These are phyloP conservation scores for Leucocoprinus birnbaumii DNA, from an alignment of 768 basidiomycete species.

Conservation along the genomic window DNA sequence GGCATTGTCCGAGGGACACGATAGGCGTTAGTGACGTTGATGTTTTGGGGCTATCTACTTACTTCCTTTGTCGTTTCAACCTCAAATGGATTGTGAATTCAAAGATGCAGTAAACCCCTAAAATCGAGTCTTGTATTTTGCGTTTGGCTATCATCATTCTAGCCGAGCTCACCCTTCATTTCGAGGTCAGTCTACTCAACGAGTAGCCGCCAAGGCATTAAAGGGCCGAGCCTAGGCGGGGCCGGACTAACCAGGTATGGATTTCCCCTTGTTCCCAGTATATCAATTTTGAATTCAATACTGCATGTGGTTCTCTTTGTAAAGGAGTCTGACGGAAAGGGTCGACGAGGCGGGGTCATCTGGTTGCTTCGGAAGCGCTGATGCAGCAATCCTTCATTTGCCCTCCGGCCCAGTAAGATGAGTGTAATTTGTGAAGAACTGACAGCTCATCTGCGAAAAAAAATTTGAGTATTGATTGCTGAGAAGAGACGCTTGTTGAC, in stretches of 20 bases:
- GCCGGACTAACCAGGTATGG: background rate
- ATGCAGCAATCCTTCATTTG: background rate
- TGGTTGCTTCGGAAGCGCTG: background rate
- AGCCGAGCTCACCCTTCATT: background rate
- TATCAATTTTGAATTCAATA: background rate
- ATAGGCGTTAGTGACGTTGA: background rate
- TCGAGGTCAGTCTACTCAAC: background rate
- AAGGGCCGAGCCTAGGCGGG: background rate
- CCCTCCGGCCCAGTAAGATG: background rate
- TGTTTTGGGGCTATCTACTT: background rate
- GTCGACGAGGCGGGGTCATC: background rate
- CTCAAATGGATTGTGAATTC: background rate
- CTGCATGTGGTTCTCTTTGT: background rate
- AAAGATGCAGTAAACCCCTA: background rate
- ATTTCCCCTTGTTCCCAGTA: background rate
- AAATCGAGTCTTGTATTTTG: background rate
- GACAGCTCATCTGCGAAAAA: background rate
- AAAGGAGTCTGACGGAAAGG: background rate
- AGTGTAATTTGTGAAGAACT: too few species aligned
- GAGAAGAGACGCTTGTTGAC: background rate
- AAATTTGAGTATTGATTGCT: background rate
- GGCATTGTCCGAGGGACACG: background rate
- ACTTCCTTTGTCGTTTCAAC: background rate
- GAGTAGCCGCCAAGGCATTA: background rate
- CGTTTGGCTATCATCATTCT: background rate